Evolutionary conservation across 2,329 filamentous ascomycete species (phyloP), one percentile per base, ranked within the genome.

Genomic region (Corinectria fuckeliana): DNA sequence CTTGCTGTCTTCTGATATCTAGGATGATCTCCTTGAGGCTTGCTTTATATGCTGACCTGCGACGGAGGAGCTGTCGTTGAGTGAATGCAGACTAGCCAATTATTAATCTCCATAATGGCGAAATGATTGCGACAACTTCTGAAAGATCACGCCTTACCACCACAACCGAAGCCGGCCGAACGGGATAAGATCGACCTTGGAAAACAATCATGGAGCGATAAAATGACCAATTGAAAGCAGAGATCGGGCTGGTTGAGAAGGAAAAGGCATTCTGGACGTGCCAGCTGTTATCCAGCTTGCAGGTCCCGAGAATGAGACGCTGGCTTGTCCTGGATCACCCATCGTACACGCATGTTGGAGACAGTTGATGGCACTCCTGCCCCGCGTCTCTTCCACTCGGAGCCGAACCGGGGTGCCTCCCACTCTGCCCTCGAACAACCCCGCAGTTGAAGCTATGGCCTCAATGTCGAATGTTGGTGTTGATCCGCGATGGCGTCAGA

Each of bases 51-150:
- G 18, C 47, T 20, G 26, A 41, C 16, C 25, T 21, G 13, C 13
- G 8, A 45, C n/a, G 25, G 25, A 45, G 32, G 14, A 32, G 50
- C 30, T 41, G 42, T 61, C 18, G 50, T 45, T 47, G 18, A 11
- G 34, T 42, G 47, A 18, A 28, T 38, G 10, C 10, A 44, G 8
- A 41, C 56, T 45, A 45, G 21, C 23, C 14, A 47, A 69, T 69
- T 67, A 69, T 62, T 68, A 69, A 69, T 69, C 49, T 60, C 57
- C 50, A 57, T 41, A 60, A 69, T 69, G 62, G 64, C 65, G 66
- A 68, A 67, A 69, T 45, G 65, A 69, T 69, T 63, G 66, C 67
- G 64, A 69, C 65, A 68, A 39, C 55, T 63, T 51, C 42, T 63
- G 34, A 56, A 60, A 47, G 61, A 69, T 69, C 54, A 69, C 67